These are phyloP conservation scores for Cytospora schulzeri DNA, from an alignment of 2,329 filamentous ascomycete genomes.

Conservation along the genomic window DNA sequence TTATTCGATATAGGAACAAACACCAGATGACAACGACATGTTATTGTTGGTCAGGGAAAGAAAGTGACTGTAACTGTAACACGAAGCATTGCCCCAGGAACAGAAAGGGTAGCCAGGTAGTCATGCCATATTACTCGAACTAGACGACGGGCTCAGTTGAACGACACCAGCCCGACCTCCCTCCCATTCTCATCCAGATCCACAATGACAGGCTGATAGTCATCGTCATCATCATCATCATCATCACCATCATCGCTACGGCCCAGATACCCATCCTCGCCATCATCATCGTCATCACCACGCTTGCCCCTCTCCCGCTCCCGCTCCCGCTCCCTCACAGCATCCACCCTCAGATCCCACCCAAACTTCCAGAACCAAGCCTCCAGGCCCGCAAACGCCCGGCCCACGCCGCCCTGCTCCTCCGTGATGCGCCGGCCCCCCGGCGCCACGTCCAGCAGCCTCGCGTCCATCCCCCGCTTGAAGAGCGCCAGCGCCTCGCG, in stretches of 20 bases:
- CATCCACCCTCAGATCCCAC: conserved; percentile 58
- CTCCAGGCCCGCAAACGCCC: conserved; percentile 53
- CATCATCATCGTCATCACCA: conserved; percentile 41
- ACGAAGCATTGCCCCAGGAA: background rate
- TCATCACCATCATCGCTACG: conserved; percentile 49
- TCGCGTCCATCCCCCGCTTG: conserved; percentile 54
- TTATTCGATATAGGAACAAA: no score
- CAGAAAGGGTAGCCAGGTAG: background rate
- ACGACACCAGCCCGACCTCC: conserved; percentile 55
- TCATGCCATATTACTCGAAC: background rate
- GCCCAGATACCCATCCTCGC: conserved; percentile 16
- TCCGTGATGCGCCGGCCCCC: conserved; percentile 37
- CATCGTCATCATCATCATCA: conserved; percentile 47
- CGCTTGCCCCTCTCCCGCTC: conserved; percentile 48
- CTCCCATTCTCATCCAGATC: conserved; percentile 55
- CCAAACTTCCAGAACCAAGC: conserved; percentile 49
- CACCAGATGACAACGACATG: no score
- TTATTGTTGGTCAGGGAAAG: background rate
- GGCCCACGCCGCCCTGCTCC: conserved; percentile 47
- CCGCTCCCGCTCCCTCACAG: conserved; percentile 54
- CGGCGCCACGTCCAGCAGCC: conserved; percentile 39
- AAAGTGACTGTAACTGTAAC: background rate
- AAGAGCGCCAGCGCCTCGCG: conserved; percentile 55
- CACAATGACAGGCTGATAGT: conserved; percentile 56
- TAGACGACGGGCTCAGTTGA: conserved; percentile 36